Conservation (phyloP, 257 asterid species). For the Plantago ovata region DNA sequence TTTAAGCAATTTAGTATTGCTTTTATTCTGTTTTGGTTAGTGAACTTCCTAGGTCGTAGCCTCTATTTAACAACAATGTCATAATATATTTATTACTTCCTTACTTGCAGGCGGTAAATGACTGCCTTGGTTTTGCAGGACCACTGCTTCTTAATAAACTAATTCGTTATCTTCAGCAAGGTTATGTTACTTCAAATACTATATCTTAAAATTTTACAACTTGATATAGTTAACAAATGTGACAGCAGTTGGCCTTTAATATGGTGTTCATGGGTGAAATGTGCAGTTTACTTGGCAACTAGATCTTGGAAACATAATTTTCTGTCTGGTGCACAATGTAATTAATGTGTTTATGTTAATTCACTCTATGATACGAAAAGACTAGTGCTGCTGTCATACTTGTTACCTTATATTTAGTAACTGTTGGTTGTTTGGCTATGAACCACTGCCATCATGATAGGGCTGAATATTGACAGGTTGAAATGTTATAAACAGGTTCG, state of each 20-base stretch:
- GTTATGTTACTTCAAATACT: slow-evolving; percentile 29
- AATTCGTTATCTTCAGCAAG: slow-evolving; percentile 88
- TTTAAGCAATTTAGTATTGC: no score
- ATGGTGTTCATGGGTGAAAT: background rate
- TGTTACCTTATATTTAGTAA: background rate
- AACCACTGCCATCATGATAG: background rate
- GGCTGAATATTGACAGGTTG: slow-evolving; percentile 5
- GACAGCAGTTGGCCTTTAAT: background rate
- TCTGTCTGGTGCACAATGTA: background rate
- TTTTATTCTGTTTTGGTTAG: background rate
- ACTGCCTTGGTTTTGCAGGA: slow-evolving; percentile 88
- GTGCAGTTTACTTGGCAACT: background rate
- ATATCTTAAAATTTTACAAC: background rate
- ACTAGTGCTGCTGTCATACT: background rate
- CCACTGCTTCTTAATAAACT: slow-evolving; percentile 88
- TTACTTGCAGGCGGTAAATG: slow-evolving; percentile 79
- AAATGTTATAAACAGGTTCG: slow-evolving; percentile 52
- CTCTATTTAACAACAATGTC: slow-evolving; percentile 1
- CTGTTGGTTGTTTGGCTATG: background rate
- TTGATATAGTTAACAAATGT: slow-evolving; percentile 4
- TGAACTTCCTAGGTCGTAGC: background rate
- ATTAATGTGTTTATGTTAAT: background rate
- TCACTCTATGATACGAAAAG: no score
- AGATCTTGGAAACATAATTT: background rate
- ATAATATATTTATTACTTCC: slow-evolving; percentile 13